phyloP scores from a whole-genome alignment of 2,329 filamentous ascomycete species.

The Cryphonectria japonica region DNA sequence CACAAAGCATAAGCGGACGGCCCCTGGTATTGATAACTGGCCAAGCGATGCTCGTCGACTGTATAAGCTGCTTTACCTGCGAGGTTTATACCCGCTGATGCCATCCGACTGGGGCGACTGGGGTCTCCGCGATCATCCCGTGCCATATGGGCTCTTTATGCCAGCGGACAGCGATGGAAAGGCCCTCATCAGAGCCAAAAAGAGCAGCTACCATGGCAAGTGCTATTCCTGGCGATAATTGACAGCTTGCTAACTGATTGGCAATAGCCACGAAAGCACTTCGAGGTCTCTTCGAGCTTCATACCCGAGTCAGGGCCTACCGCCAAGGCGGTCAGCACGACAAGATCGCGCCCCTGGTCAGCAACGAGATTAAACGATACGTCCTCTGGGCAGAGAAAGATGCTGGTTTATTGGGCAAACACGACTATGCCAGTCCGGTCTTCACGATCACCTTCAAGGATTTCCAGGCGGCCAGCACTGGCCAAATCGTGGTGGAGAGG shows the following conservation, averaged over 20 bases:
- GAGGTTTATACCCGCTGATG: conserved; percentile 42
- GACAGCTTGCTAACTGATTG: conserved; percentile 9
- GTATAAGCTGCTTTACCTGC: conserved; percentile 41
- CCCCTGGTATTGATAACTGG: conserved; percentile 35
- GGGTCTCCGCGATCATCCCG: conserved; percentile 40
- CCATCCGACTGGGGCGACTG: conserved; percentile 37
- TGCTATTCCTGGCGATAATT: background rate
- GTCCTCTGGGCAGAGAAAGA: conserved; percentile 40
- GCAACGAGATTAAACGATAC: conserved; percentile 38
- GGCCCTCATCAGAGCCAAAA: conserved; percentile 35
- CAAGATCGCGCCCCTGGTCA: conserved; percentile 36
- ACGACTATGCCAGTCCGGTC: conserved; percentile 26
- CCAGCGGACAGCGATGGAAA: conserved; percentile 31
- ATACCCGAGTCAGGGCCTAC: conserved; percentile 38
- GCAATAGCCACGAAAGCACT: conserved; percentile 40
- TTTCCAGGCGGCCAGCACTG: background rate
- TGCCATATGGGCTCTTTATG: conserved; percentile 40
- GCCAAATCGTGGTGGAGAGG: conserved; percentile 13
- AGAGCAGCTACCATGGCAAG: conserved; percentile 37
- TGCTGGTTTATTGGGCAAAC: conserved; percentile 34
- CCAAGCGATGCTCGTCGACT: conserved; percentile 38
- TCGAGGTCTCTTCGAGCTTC: conserved; percentile 40
- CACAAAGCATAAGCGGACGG: conserved; percentile 15
- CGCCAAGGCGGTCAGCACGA: conserved; percentile 36
- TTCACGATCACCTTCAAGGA: conserved; percentile 20